These are phyloP conservation scores for Diaporthe sp. DNA, from an alignment of 2,329 filamentous ascomycete genomes.

Conservation along the genomic window DNA sequence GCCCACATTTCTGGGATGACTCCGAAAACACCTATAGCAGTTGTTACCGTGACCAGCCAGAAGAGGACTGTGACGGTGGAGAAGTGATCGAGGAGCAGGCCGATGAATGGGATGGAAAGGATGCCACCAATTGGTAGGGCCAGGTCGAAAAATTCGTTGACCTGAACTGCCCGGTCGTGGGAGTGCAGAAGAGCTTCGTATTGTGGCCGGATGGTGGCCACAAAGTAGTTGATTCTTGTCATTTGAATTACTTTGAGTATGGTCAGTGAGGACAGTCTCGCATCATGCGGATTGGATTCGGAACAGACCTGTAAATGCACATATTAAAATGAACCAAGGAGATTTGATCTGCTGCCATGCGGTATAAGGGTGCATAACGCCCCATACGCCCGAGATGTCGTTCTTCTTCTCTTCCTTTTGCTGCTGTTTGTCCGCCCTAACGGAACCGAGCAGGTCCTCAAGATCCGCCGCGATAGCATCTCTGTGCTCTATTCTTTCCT, in stretches of 20 bases:
- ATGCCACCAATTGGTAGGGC: slow-evolving; percentile 86
- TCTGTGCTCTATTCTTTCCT: slow-evolving; percentile 71
- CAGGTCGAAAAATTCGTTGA: slow-evolving; percentile 88
- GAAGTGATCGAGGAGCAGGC: slow-evolving; percentile 81
- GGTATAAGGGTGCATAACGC: slow-evolving; percentile 81
- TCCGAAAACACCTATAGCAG: slow-evolving; percentile 82
- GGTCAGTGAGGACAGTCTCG: not conserved
- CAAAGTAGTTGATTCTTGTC: slow-evolving; percentile 92
- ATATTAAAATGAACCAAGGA: slow-evolving; percentile 88
- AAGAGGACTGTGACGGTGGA: slow-evolving; percentile 80
- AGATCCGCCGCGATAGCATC: slow-evolving; percentile 79
- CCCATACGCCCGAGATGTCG: slow-evolving; percentile 84
- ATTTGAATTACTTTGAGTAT: slow-evolving; percentile 70
- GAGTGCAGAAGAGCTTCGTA: slow-evolving; percentile 82
- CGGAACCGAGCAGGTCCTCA: slow-evolving; percentile 78
- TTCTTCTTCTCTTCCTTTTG: slow-evolving; percentile 79
- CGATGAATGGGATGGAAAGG: slow-evolving; percentile 89
- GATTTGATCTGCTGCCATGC: slow-evolving; percentile 81
- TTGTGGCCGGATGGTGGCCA: slow-evolving; percentile 87
- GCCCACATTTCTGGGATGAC: slow-evolving; percentile 78
- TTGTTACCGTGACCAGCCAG: slow-evolving; percentile 79
- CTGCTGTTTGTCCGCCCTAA: slow-evolving; percentile 72
- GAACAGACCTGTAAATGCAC: slow-evolving; percentile 77
- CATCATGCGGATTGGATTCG: not conserved
- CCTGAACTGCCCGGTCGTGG: slow-evolving; percentile 70